Conservation (phyloP, 768 basidiomycete genomes). For the Suillus decipiens region DNA sequence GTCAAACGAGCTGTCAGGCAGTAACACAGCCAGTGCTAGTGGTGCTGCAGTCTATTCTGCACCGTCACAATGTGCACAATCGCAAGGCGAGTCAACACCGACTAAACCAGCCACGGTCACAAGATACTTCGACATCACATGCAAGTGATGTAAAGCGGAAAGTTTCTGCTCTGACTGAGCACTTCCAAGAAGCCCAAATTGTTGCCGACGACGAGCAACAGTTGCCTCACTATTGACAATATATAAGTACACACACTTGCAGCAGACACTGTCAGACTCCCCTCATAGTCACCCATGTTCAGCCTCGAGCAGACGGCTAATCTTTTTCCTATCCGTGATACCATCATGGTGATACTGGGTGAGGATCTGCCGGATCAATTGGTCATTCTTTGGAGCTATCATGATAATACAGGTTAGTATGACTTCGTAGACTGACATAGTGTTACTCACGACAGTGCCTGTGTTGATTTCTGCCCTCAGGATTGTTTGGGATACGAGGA, state of each 20-base stretch:
- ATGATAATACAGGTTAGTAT: not conserved
- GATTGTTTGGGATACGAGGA: too few species aligned
- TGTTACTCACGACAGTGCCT: not conserved
- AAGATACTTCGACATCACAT: not conserved
- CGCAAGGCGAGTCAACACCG: not conserved
- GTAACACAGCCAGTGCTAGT: not conserved
- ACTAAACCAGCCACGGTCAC: conserved; percentile 3
- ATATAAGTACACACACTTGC: too few species aligned
- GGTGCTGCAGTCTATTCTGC: not conserved
- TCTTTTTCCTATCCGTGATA: too few species aligned
- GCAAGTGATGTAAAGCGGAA: conserved; percentile 5
- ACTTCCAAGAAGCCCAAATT: too few species aligned
- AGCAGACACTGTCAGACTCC: too few species aligned
- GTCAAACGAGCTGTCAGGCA: not conserved
- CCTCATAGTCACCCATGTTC: too few species aligned
- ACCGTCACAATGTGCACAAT: not conserved
- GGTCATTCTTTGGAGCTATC: conserved; percentile 20
- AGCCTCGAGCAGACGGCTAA: too few species aligned
- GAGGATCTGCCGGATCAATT: too few species aligned
- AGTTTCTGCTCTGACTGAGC: conserved; percentile 4
- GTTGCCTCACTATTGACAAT: too few species aligned
- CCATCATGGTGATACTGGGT: too few species aligned
- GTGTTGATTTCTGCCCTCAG: not conserved
- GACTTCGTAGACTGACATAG: not conserved
- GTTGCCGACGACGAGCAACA: too few species aligned